These are phyloP conservation scores for Fusarium buharicum DNA, from an alignment of 2,329 filamentous ascomycete species.

Conservation along the genomic window DNA sequence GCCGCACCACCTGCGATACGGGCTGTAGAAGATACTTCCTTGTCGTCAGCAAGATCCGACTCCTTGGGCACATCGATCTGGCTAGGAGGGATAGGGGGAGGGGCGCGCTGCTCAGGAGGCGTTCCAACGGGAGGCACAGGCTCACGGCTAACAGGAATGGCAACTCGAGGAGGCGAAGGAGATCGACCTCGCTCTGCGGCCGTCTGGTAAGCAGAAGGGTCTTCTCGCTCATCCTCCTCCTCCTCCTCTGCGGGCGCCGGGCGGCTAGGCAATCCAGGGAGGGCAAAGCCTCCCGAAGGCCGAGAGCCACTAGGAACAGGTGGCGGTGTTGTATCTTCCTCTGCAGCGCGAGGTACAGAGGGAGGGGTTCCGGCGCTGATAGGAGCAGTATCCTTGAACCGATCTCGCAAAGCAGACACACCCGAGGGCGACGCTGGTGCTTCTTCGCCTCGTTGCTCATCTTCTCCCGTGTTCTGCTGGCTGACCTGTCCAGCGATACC, in stretches of 20 bases:
- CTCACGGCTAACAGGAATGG: slow-evolving; percentile 81
- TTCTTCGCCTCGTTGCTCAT: slow-evolving; percentile 58
- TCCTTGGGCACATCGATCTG: slow-evolving; percentile 73
- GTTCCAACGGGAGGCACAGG: slow-evolving; percentile 65
- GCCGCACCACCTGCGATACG: slow-evolving; percentile 69
- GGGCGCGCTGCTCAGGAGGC: slow-evolving; percentile 59
- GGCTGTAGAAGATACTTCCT: slow-evolving; percentile 66
- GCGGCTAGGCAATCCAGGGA: slow-evolving; percentile 78
- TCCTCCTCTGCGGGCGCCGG: slow-evolving; percentile 61
- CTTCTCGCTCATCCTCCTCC: slow-evolving; percentile 64
- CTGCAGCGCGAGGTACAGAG: slow-evolving; percentile 51
- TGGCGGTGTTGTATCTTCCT: slow-evolving; percentile 61
- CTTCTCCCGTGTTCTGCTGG: slow-evolving; percentile 72
- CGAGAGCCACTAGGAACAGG: slow-evolving; percentile 70
- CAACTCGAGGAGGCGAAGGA: slow-evolving; percentile 83
- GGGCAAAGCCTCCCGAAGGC: slow-evolving; percentile 78
- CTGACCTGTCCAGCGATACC: slow-evolving; percentile 61
- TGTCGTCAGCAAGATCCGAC: slow-evolving; percentile 72
- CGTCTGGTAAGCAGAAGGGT: slow-evolving; percentile 55
- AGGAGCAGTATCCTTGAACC: slow-evolving; percentile 80
- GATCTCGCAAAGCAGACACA: slow-evolving; percentile 80
- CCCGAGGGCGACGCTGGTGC: slow-evolving; percentile 67
- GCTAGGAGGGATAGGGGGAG: slow-evolving; percentile 70
- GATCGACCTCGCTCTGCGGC: slow-evolving; percentile 58
- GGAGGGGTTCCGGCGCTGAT: slow-evolving; percentile 64